These are phyloP conservation scores for Suillus fuscotomentosus DNA, from an alignment of 768 basidiomycete genomes.

Conservation along the genomic window DNA sequence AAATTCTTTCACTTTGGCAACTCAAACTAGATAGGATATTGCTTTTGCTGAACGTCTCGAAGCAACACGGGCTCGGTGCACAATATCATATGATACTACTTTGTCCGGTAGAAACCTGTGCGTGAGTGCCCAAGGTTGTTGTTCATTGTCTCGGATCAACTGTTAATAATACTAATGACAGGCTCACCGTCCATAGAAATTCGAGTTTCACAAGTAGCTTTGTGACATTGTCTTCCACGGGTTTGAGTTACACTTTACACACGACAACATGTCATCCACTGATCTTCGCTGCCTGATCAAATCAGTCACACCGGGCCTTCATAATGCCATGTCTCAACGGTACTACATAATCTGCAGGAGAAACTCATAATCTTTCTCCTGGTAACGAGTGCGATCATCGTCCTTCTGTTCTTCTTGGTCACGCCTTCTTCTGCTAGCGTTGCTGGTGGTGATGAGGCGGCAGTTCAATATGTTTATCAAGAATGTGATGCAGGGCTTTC, in stretches of 20 bases:
- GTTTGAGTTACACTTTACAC: conserved; percentile 4
- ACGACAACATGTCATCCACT: neutral
- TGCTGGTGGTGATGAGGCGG: neutral
- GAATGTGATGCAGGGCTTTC: conserved; percentile 33
- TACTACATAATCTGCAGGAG: conserved; percentile 2
- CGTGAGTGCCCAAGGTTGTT: neutral
- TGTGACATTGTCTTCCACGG: conserved; percentile 1
- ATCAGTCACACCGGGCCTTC: neutral
- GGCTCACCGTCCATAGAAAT: neutral
- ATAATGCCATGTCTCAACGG: conserved; percentile 1
- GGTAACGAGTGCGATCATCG: conserved; percentile 10
- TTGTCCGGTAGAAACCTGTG: neutral
- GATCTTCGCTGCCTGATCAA: conserved; percentile 1
- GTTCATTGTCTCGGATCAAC: neutral
- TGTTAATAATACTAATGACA: neutral
- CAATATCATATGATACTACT: neutral
- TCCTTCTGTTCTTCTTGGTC: conserved; percentile 6
- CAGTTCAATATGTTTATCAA: conserved; percentile 16
- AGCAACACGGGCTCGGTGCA: neutral
- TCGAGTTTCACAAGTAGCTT: neutral
- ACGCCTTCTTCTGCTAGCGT: neutral
- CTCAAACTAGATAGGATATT: neutral
- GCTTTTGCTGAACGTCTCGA: neutral
- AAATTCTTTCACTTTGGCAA: neutral
- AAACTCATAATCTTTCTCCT: conserved; percentile 15